phyloP scores from a whole-genome alignment of 2,329 filamentous ascomycete species.

The Aspergillus hortae region DNA sequence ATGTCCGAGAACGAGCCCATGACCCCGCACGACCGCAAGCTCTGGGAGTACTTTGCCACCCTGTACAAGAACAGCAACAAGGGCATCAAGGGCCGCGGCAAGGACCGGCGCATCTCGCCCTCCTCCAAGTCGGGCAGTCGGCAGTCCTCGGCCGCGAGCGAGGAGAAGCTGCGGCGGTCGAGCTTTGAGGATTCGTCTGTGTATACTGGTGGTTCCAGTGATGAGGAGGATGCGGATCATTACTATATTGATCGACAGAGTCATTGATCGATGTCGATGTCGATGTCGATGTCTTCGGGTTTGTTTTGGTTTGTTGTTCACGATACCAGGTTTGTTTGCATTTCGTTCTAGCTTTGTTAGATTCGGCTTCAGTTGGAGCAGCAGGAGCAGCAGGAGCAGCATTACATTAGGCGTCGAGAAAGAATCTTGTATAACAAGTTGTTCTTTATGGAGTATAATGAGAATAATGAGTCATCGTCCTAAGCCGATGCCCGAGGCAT shows the following conservation, averaged over 20 bases:
- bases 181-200: slow-evolving; percentile 28
- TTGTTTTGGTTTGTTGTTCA: slow-evolving; percentile 6
- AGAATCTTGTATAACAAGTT: too few relatives aligned
- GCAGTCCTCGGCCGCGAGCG: slow-evolving; percentile 20
- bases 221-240: slow-evolving; percentile 27
- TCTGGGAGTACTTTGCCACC: slow-evolving; percentile 78
- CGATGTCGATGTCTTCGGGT: not conserved
- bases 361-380: too few relatives aligned
- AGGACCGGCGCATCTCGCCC: slow-evolving; percentile 57
- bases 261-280: slow-evolving; percentile 14
- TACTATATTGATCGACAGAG: slow-evolving; percentile 25
- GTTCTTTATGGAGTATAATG: too few relatives aligned
- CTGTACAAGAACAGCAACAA: slow-evolving; percentile 99
- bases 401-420: too few relatives aligned
- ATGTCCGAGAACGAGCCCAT: slow-evolving; percentile 61
- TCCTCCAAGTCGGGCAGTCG: slow-evolving; percentile 23
- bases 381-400: too few relatives aligned
- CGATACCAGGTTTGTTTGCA: slow-evolving; percentile 16
- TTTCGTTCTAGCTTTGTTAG: too few relatives aligned
- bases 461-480: too few relatives aligned
- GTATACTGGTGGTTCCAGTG: slow-evolving; percentile 30
- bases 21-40: slow-evolving; percentile 65
- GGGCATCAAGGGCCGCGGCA: slow-evolving; percentile 93
- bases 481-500: too few relatives aligned
- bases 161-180: slow-evolving; percentile 22